phyloP scores from a whole-genome alignment of 2,329 filamentous ascomycete genomes.

The Trichoderma arundinaceum region DNA sequence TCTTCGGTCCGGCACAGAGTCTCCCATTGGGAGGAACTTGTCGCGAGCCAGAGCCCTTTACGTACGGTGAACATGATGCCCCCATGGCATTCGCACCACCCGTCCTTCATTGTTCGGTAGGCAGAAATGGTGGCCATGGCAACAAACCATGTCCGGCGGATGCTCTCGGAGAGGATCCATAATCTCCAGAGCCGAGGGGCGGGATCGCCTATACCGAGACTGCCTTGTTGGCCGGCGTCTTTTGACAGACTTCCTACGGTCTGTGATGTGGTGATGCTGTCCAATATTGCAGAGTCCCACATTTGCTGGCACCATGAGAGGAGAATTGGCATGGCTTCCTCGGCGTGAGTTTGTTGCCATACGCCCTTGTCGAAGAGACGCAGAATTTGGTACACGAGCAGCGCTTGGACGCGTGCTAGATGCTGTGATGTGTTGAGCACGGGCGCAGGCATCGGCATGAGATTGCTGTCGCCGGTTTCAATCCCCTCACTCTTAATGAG shows the following conservation, averaged over 20 bases:
- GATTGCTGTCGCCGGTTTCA: neutral
- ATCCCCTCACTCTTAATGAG: neutral
- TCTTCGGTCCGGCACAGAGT: neutral
- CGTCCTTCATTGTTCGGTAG: constrained; percentile 1
- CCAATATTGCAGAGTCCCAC: constrained; percentile 1
- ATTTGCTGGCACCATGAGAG: neutral
- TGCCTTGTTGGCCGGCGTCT: neutral
- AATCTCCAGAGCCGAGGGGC: neutral
- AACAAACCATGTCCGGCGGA: neutral
- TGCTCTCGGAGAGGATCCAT: neutral
- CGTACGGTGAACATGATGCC: neutral
- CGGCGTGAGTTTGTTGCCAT: constrained; percentile 6
- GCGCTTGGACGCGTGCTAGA: constrained; percentile 8
- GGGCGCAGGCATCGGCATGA: neutral
- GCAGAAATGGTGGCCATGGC: neutral
- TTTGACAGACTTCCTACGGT: neutral
- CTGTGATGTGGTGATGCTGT: neutral
- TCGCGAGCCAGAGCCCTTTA: neutral
- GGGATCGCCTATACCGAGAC: too few species aligned
- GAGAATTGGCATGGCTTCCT: neutral
- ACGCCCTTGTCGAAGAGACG: neutral
- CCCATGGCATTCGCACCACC: neutral
- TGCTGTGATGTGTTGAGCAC: constrained; percentile 3
- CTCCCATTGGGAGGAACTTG: neutral
- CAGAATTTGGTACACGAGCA: neutral